Conservation (phyloP, 2,329 filamentous ascomycete species). For the Aspergillus latus region DNA sequence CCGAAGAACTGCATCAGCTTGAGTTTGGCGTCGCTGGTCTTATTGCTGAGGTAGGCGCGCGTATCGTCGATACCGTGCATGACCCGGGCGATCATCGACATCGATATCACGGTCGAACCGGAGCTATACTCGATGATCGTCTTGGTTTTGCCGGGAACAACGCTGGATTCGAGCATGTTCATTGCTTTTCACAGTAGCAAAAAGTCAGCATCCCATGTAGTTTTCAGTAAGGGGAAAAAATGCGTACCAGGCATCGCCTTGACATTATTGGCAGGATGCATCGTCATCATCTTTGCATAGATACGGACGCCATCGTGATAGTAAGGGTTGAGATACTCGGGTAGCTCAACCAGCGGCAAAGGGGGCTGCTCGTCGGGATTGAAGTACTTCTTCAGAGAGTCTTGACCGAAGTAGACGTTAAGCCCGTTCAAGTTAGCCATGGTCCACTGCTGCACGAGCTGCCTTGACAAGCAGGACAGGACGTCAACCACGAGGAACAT, state of each 20-base stretch:
- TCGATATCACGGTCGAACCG: conserved; percentile 62
- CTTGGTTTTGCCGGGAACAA: conserved; percentile 47
- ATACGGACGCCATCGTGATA: conserved; percentile 60
- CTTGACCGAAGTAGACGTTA: conserved; percentile 60
- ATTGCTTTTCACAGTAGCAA: conserved; percentile 38
- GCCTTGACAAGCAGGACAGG: neutral
- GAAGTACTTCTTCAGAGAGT: conserved; percentile 60
- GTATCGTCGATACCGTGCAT: conserved; percentile 54
- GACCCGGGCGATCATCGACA: conserved; percentile 56
- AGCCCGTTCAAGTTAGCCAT: conserved; percentile 37
- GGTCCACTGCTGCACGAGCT: neutral
- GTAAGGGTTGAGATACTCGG: conserved; percentile 58
- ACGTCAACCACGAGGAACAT: neutral
- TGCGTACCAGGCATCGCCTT: conserved; percentile 56
- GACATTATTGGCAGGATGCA: conserved; percentile 65
- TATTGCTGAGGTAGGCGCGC: conserved; percentile 59
- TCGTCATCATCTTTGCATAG: conserved; percentile 66
- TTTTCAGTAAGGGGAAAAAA: neutral
- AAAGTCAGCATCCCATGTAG: neutral
- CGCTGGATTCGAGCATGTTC: conserved; percentile 50
- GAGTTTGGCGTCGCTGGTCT: conserved; percentile 55
- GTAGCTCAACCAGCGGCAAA: conserved; percentile 62
- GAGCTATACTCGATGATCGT: conserved; percentile 62
- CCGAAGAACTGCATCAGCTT: conserved; percentile 62
- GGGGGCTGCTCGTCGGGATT: conserved; percentile 59